Percentiles rank a stretch among this genome's conserved stretches.
These are phyloP conservation scores for Crithidia fasciculata DNA, from an alignment of 208 protist genomes.

Conservation along the genomic window DNA sequence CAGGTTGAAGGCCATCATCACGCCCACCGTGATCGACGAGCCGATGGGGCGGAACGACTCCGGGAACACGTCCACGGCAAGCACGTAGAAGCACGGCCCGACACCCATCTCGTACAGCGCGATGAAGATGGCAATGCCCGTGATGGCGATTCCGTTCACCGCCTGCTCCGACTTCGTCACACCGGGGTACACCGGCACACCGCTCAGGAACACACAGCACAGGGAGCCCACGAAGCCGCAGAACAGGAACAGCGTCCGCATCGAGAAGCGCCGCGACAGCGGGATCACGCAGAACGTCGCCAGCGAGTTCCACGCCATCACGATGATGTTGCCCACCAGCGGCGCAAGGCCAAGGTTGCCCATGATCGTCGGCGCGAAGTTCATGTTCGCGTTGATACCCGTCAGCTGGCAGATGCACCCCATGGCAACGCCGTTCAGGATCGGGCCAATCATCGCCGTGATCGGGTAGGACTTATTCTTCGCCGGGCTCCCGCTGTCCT, in stretches of 20 bases:
- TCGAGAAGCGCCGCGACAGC: slow-evolving; percentile 46
- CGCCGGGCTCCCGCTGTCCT: not conserved
- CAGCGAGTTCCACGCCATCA: slow-evolving; percentile 71
- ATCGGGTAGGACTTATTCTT: slow-evolving; percentile 26
- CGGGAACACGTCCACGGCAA: slow-evolving; percentile 71
- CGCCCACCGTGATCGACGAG: slow-evolving; percentile 43
- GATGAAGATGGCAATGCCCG: slow-evolving; percentile 67
- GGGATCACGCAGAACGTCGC: slow-evolving; percentile 53
- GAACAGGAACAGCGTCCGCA: slow-evolving; percentile 54
- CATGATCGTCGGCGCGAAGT: slow-evolving; percentile 73
- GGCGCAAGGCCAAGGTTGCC: slow-evolving; percentile 40
- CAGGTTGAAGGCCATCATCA: slow-evolving; percentile 67
- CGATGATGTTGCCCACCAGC: slow-evolving; percentile 63
- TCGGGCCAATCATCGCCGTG: slow-evolving; percentile 32
- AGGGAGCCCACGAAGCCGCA: slow-evolving; percentile 37
- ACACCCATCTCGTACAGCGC: slow-evolving; percentile 55
- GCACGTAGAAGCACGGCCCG: slow-evolving; percentile 64
- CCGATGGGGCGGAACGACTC: slow-evolving; percentile 59
- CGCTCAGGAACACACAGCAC: slow-evolving; percentile 58
- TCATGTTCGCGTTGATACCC: slow-evolving; percentile 78
- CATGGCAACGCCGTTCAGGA: slow-evolving; percentile 44
- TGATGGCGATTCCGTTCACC: slow-evolving; percentile 45
- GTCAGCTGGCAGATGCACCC: slow-evolving; percentile 61
- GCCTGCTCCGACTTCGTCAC: slow-evolving; percentile 35
- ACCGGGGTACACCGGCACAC: slow-evolving; percentile 61